Conservation (phyloP, 768 basidiomycete species). For the Boletus eberwhitei region DNA sequence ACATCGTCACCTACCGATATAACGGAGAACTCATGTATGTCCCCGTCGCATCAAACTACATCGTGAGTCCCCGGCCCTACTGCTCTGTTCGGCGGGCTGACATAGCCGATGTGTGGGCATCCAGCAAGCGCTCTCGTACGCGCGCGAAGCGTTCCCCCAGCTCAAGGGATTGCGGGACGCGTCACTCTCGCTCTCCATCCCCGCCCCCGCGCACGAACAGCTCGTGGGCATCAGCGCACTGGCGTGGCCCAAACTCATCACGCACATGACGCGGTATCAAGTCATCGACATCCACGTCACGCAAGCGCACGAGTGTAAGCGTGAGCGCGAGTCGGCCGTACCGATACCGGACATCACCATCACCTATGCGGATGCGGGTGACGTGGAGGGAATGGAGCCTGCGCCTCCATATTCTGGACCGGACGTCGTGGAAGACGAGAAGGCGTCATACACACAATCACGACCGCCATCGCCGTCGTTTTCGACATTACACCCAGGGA, state of each 20-base stretch:
- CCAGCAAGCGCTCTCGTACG: slow-evolving; percentile 50
- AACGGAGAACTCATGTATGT: slow-evolving; percentile 49
- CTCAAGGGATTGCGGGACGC: slow-evolving; percentile 38
- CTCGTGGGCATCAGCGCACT: slow-evolving; percentile 48
- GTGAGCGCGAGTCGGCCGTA: neutral
- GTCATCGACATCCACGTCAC: slow-evolving; percentile 43
- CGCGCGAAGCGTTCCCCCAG: slow-evolving; percentile 46
- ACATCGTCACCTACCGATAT: slow-evolving; percentile 51
- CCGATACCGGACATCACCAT: slow-evolving; percentile 31
- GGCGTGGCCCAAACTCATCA: slow-evolving; percentile 45
- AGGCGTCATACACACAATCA: slow-evolving; percentile 5
- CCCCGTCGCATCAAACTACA: slow-evolving; percentile 39
- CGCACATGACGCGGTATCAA: slow-evolving; percentile 43
- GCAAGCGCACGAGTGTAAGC: neutral
- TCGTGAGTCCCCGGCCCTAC: slow-evolving; percentile 31
- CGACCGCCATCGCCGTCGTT: neutral
- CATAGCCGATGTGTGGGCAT: neutral
- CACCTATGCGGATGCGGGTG: slow-evolving; percentile 19
- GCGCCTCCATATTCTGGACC: slow-evolving; percentile 39
- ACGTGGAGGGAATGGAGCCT: slow-evolving; percentile 11
- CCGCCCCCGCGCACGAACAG: slow-evolving; percentile 30
- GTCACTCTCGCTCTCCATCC: slow-evolving; percentile 44
- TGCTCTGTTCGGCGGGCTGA: neutral
- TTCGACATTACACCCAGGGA: neutral
- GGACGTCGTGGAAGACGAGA: slow-evolving; percentile 8